These are phyloP conservation scores for Fusarium cicatricum DNA, from an alignment of 2,329 filamentous ascomycete species.

Conservation along the genomic window DNA sequence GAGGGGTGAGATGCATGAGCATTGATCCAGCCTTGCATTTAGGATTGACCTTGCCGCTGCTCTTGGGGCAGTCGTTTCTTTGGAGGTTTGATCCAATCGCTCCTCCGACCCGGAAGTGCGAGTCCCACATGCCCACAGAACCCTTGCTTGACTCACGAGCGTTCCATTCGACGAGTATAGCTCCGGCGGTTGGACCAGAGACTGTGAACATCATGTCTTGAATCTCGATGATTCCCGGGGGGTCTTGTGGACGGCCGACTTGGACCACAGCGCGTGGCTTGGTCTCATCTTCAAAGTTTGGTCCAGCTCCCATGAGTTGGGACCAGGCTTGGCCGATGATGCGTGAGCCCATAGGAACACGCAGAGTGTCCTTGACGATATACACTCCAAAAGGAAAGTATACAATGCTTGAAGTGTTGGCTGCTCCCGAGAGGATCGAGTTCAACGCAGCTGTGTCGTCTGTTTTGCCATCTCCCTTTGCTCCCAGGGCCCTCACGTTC, in stretches of 20 bases:
- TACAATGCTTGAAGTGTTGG: constrained; percentile 47
- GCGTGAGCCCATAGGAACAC: constrained; percentile 53
- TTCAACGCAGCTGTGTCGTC: constrained; percentile 63
- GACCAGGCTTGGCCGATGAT: constrained; percentile 58
- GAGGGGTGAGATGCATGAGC: constrained; percentile 54
- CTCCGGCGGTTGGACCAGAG: constrained; percentile 11
- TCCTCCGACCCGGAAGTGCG: constrained; percentile 58
- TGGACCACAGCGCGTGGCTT: constrained; percentile 64
- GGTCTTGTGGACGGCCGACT: constrained; percentile 64
- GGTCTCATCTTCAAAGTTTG: constrained; percentile 24
- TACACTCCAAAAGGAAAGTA: constrained; percentile 56
- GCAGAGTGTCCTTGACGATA: constrained; percentile 54
- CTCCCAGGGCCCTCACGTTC: constrained; percentile 45
- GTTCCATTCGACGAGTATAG: constrained; percentile 58
- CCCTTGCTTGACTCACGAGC: constrained; percentile 51
- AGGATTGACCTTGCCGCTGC: constrained; percentile 49
- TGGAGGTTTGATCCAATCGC: constrained; percentile 33
- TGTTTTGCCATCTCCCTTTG: constrained; percentile 72
- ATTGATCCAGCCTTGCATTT: constrained; percentile 70
- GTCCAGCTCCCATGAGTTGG: constrained; percentile 54
- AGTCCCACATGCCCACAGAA: constrained; percentile 60
- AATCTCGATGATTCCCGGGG: constrained; percentile 69
- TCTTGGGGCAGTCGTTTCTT: constrained; percentile 29
- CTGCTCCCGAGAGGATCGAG: constrained; percentile 42
- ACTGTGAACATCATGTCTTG: constrained; percentile 69